Evolutionary conservation across 148 eudicot genomes (phyloP).

Genomic region (Rhododendron ovatum): DNA sequence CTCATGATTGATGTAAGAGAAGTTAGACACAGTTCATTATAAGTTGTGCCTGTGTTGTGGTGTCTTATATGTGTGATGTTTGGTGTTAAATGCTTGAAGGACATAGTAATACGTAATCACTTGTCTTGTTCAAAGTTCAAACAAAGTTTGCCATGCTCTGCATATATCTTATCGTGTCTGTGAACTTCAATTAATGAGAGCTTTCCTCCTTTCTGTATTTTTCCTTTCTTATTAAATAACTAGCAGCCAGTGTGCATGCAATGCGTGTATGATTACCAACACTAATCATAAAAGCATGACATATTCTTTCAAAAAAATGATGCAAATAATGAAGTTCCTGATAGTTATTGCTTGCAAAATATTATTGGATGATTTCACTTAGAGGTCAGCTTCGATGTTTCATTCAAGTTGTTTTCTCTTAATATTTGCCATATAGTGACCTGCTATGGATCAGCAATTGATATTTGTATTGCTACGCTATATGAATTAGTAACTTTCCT

Average conservation of each 20-base stretch:
- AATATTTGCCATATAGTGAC: not conserved
- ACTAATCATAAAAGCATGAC: not conserved
- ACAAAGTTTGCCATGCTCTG: not conserved
- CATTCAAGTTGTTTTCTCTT: not conserved
- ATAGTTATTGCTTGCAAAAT: not conserved
- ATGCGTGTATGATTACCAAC: not conserved
- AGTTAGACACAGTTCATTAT: not conserved
- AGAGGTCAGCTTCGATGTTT: not conserved
- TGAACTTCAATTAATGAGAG: not conserved
- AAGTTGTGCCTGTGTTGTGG: slow-evolving; percentile 1
- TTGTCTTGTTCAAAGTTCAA: not conserved
- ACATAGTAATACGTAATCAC: not conserved
- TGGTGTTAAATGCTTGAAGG: not conserved
- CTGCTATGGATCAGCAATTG: not conserved
- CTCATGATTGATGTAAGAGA: not conserved
- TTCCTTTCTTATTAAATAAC: not conserved
- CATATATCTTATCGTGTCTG: not conserved
- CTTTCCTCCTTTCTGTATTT: not conserved
- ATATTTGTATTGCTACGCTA: not conserved
- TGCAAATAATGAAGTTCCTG: not conserved
- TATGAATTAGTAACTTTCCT: not conserved
- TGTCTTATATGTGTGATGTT: not conserved
- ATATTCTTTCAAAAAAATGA: not conserved
- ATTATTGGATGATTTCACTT: not conserved
- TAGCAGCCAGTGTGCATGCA: not conserved